Base-by-base conservation (phyloP, 768 basidiomycete species). In the Tricholoma matsutake region DNA sequence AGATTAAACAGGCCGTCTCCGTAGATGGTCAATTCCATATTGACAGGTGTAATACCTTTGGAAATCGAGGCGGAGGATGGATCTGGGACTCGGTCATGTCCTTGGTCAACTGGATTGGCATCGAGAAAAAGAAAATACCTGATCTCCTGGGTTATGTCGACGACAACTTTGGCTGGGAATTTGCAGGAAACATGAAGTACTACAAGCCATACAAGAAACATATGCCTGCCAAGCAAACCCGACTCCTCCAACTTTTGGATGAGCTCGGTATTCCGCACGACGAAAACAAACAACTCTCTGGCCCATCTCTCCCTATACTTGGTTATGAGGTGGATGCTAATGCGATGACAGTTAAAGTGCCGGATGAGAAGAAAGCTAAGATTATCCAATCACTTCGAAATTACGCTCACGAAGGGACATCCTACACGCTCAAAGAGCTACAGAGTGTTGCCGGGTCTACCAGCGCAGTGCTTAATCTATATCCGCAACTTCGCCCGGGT, bases 1-100 rank as follows among this genome's bases (percentile, higher is more conserved):
- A 71, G 61, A 61, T 78, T 16, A 66, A 69, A 49, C 77, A 79
- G 63, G 68, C 71, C n/a, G 65, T 74, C 59, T 63, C 64, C 37
- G 65, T 75, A n/a, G 69, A 74, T 39, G 70, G 69, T 28, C 28
- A 63, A 20, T 63, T 58, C 10, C 64, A 72, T 58, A 61, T 79
- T 10, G 76, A 76, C 25, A 22, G 47, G 6, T 49, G 47, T 10
- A 49, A 49, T 49, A 49, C 47, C 47, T 49, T 49, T 14, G 47
- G 47, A 28, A 49, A 49, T 49, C 47, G 47, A 49, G 47, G 22
- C 9, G 20, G 47, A 28, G 47, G 47, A 49, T 49, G 47, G 47
- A 49, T 5, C 6, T 49, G 22, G 22, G 22, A 49, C 13, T 25
- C 47, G 4, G 25, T 25, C 5, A 9, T 22, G 4, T 49, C 47